These are phyloP conservation scores for Pseudohalonectria lignicola DNA, from an alignment of 2,329 filamentous ascomycete genomes.

Conservation along the genomic window DNA sequence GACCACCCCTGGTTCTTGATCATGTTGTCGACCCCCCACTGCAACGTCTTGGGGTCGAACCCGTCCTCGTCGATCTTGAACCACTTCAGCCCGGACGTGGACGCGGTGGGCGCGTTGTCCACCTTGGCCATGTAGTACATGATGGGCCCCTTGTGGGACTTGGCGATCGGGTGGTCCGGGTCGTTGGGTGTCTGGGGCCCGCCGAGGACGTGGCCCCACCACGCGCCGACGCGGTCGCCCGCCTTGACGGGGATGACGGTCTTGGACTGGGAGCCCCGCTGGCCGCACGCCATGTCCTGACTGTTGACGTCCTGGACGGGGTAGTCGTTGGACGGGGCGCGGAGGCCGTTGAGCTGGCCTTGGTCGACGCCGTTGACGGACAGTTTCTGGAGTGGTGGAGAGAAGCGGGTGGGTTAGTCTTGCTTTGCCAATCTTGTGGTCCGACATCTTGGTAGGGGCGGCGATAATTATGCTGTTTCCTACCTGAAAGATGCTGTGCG, in stretches of 20 bases:
- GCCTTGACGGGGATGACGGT: conserved; percentile 15
- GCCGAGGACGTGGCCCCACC: conserved; percentile 43
- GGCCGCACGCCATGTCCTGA: conserved; percentile 14
- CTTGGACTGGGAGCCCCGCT: conserved; percentile 9
- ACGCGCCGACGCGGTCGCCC: conserved; percentile 29
- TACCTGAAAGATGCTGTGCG: too few relatives aligned
- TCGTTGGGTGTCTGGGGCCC: conserved; percentile 37
- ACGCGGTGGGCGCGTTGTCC: conserved; percentile 32
- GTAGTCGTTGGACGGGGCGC: conserved; percentile 35
- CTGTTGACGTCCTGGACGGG: conserved; percentile 17
- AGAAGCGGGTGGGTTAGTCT: too few relatives aligned
- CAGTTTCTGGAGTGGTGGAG: conserved; percentile 25
- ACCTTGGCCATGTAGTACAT: conserved; percentile 43
- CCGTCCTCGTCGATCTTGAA: conserved; percentile 45
- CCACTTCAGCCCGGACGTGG: conserved; percentile 38
- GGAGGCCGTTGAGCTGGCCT: conserved; percentile 36
- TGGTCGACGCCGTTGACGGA: conserved; percentile 36
- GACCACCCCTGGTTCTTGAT: conserved; percentile 30
- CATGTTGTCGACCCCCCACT: conserved; percentile 37
- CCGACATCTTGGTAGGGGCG: too few relatives aligned
- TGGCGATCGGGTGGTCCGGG: conserved; percentile 41
- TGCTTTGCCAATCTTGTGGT: too few relatives aligned
- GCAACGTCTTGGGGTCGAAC: conserved; percentile 26
- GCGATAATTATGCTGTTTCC: too few relatives aligned
- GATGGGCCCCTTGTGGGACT: conserved; percentile 41